Evolutionary conservation across 73 alveolate genomes (phyloP).

Genomic region (Paramecium primaurelia): DNA sequence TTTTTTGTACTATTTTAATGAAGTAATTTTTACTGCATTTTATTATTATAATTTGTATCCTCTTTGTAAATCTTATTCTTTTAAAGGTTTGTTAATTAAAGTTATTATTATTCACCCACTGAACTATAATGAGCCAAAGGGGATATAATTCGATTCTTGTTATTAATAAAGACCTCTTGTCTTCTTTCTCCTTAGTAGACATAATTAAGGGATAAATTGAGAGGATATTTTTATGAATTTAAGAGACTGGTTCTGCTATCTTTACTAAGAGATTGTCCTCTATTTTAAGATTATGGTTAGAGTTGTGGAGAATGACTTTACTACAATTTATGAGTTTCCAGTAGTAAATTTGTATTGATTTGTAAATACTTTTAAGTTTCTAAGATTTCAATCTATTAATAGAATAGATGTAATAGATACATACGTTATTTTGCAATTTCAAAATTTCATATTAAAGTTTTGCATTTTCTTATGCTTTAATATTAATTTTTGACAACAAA

Average conservation of each 20-base stretch:
- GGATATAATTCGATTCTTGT: not conserved
- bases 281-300: not conserved
- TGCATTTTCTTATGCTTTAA: constrained; percentile 2
- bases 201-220: not conserved
- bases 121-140: constrained; percentile 15
- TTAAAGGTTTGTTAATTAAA: not conserved
- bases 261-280: not conserved
- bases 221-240: not conserved
- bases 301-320: not conserved
- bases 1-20: not conserved
- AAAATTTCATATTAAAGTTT: constrained; percentile 7
- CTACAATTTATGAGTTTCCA: not conserved
- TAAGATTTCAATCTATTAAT: constrained; percentile 9
- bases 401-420: not conserved
- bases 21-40: not conserved
- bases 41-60: not conserved
- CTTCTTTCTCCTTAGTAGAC: not conserved
- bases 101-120: not conserved
- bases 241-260: not conserved
- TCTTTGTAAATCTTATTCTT: not conserved
- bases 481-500: not conserved
- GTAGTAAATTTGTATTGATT: not conserved
- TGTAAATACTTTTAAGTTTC: not conserved
- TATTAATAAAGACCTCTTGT: not conserved
- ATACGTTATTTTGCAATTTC: constrained; percentile 13